Conservation (phyloP, 163 green algal species). For the Trebouxiophyceae sp. region DNA sequence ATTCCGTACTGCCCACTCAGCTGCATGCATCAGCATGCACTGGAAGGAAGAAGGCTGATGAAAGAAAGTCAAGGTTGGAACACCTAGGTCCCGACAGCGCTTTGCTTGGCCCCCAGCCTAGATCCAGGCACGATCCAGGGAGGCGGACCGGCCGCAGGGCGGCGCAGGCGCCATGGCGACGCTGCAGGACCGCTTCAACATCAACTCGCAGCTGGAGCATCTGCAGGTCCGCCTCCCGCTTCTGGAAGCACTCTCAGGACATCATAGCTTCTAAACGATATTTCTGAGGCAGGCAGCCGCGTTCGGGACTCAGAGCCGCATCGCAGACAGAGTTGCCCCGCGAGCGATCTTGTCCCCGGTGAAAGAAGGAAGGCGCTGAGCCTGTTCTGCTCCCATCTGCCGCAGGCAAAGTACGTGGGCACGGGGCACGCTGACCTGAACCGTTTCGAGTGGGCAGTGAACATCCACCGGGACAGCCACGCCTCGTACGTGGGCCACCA, state of each 20-base stretch:
- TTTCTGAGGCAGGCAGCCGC: too few relatives aligned
- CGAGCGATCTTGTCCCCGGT: too few relatives aligned
- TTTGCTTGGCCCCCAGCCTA: neutral
- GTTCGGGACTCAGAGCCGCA: too few relatives aligned
- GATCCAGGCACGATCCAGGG: neutral
- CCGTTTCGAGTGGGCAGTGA: conserved; percentile 68
- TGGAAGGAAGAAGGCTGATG: too few relatives aligned
- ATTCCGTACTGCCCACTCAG: too few relatives aligned
- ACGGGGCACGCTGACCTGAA: conserved; percentile 90
- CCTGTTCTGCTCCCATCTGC: neutral
- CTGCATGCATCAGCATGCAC: too few relatives aligned
- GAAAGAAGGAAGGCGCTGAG: too few relatives aligned
- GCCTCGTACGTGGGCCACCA: conserved; percentile 92
- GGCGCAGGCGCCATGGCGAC: conserved; percentile 29
- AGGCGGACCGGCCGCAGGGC: neutral
- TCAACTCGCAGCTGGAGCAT: conserved; percentile 92
- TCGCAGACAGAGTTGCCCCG: too few relatives aligned
- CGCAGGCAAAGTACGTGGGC: conserved; percentile 66
- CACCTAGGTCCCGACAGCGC: neutral
- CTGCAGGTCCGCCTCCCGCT: conserved; percentile 27
- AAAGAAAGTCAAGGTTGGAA: too few relatives aligned
- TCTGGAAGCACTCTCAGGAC: neutral
- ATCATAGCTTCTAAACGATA: too few relatives aligned
- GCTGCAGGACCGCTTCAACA: conserved; percentile 74
- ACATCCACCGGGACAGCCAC: conserved; percentile 97